Conservation (phyloP, 148 eudicot species). For the Gaultheria prostrata region DNA sequence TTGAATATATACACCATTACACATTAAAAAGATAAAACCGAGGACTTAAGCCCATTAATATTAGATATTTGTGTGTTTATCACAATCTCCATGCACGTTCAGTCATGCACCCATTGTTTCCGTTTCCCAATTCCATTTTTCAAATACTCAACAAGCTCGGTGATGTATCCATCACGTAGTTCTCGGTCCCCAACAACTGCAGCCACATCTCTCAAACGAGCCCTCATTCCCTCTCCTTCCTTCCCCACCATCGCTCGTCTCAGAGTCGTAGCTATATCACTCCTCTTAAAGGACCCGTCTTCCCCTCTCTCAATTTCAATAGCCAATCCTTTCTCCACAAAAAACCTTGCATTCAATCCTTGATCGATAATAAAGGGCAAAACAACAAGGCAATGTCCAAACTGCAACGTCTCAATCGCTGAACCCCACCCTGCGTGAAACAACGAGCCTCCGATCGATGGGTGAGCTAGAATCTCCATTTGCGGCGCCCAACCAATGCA, state of each 20-base stretch:
- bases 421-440: conserved; percentile 39
- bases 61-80: no score
- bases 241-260: conserved; percentile 19
- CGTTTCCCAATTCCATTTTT: background rate
- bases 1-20: no score
- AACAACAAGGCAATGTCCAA: conserved; percentile 22
- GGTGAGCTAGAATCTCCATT: conserved; percentile 29
- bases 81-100: background rate
- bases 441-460: conserved; percentile 22
- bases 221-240: conserved; percentile 19
- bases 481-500: conserved; percentile 34
- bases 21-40: no score
- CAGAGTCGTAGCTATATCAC: conserved; percentile 14
- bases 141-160: conserved; percentile 13
- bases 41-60: no score
- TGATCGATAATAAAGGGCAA: conserved; percentile 29
- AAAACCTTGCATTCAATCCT: conserved; percentile 29
- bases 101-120: background rate
- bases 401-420: conserved; percentile 21
- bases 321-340: conserved; percentile 32
- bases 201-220: conserved; percentile 9
- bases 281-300: conserved; percentile 18
- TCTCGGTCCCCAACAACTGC: conserved; percentile 11
- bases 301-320: conserved; percentile 29
- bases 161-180: conserved; percentile 17